Base-by-base conservation (phyloP, 176 grass and related monocot genomes). In the Avena insularis region DNA sequence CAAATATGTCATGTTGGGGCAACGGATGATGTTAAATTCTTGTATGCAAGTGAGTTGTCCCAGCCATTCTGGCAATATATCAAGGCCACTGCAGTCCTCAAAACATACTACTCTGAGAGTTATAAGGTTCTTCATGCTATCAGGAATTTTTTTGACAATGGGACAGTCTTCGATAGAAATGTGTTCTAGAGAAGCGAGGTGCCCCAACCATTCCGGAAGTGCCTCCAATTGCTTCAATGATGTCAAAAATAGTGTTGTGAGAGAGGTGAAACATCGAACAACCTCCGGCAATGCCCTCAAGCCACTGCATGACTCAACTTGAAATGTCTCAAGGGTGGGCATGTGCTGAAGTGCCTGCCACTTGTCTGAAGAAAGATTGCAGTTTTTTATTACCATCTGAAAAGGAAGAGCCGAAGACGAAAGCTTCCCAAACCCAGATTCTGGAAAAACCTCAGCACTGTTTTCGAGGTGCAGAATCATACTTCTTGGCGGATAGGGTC, bases 271-370 rank as follows among this genome's bases (percentile, higher is more conserved):
- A 49, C 11, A 43, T 8, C 8, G 20, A 58, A 56, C 13, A 21
- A 0, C 15, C 13, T 75, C 38, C 0, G 82, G 36, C 4, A 48
- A 60, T 12, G 20, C 38, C 8, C 0, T 17, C 14, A 45, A 4
- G 20, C 33, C 4, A 0, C 1, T 0, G 16, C 16, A 11, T 3
- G 0, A 1, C 0, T 0, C 0, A 63, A 77, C 6, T 0, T 0
- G 0, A 12, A 85, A 51, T 3, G 0, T 1, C 29, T 78, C 73
- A 3, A 79, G n/a, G 6, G 84, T 53, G 25, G 83, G 3, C 4
- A 85, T 17, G 21, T 85, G 25, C 0, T 85, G 17, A 51, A 76
- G 10, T 14, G n/a, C 0, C 6, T 38, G 36, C 83, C 83, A 85
- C 25, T 9, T 21, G 3, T 64, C 58, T 51, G 17, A 0, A 21